These are phyloP conservation scores for Linum tenue DNA, from an alignment of 345 rosid species.

Conservation along the genomic window DNA sequence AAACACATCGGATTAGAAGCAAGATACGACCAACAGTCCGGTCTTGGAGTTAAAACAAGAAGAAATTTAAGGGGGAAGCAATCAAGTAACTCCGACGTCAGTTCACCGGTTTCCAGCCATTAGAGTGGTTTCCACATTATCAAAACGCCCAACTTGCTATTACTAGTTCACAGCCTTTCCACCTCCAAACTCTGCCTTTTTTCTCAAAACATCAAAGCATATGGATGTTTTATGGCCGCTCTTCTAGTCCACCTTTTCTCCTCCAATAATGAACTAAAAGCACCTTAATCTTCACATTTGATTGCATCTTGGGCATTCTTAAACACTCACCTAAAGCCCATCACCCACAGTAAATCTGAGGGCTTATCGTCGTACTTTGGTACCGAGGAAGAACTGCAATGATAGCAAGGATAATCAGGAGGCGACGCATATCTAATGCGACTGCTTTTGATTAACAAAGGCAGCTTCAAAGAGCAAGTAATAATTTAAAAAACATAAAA, in stretches of 20 bases:
- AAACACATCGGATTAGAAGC: too few relatives aligned
- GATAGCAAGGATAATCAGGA: not conserved
- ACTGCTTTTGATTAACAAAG: not conserved
- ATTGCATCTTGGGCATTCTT: constrained; percentile 1
- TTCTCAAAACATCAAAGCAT: too few relatives aligned
- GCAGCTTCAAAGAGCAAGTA: not conserved
- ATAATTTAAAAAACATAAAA: not conserved
- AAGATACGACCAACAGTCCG: too few relatives aligned
- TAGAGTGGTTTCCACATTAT: too few relatives aligned
- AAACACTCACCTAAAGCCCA: constrained; percentile 3
- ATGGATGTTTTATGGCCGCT: too few relatives aligned
- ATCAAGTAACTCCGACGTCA: too few relatives aligned
- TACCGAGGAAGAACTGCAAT: constrained; percentile 46
- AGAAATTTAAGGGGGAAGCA: too few relatives aligned
- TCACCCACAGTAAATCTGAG: not conserved
- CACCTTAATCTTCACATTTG: constrained; percentile 21
- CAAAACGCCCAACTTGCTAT: too few relatives aligned
- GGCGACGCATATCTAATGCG: not conserved
- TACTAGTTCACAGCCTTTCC: too few relatives aligned
- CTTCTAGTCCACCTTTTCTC: constrained; percentile 2
- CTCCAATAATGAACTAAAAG: constrained; percentile 21
- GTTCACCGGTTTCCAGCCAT: too few relatives aligned
- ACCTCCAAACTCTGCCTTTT: too few relatives aligned
- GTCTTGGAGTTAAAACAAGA: too few relatives aligned
- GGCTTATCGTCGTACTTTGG: constrained; percentile 30